Evolutionary conservation across 306 rosid species (phyloP), one percentile per base, ranked within the genome.

Genomic region (Trifolium subterraneum): DNA sequence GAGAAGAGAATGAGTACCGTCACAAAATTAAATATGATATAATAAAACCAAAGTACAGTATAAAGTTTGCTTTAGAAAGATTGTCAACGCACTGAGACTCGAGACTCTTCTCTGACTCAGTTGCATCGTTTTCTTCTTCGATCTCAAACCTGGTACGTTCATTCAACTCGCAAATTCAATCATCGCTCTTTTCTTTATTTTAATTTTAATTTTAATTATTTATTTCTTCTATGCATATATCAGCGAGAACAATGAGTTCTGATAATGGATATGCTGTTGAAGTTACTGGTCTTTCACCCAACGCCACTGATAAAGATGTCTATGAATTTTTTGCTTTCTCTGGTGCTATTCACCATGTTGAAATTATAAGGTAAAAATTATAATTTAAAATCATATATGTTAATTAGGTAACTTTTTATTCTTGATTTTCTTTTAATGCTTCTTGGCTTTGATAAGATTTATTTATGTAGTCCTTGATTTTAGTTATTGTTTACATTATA

Each of bases 241-340:
- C 73, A 60, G 71, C 33, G 60, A 54, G 20, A 54, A 51, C 11
- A 45, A 93, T 90, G 93, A 78, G 10, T 84, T 64, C 79, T 4
- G 84, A 80, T 65, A 93, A 90, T 73, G 97, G 92, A 19, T 90
- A 79, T 64, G 23, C 92, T 13, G 89, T 93, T 1, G 93, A 93
- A 81, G 96, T 93, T 55, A 81, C 90, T 1, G 92, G 97, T n/a
- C 74, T 90, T 47, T 93, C 98, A n/a, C 88, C 97, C 0, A 74
- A 80, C 39, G 93, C 88, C 33, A 84, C 90, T 0, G 98, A 93
- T 78, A 85, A 86, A 41, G 96, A 93, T 74, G 84, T 93, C 64
- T 79, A 36, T 72, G 93, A 90, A 18, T 93, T 93, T 78, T 93
- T 89, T 84, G 82, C 96, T 72, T 88, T 89, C 80, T 93, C 92